Conservation (phyloP, 2,329 filamentous ascomycete species). For the Aspergillus vadensis region DNA sequence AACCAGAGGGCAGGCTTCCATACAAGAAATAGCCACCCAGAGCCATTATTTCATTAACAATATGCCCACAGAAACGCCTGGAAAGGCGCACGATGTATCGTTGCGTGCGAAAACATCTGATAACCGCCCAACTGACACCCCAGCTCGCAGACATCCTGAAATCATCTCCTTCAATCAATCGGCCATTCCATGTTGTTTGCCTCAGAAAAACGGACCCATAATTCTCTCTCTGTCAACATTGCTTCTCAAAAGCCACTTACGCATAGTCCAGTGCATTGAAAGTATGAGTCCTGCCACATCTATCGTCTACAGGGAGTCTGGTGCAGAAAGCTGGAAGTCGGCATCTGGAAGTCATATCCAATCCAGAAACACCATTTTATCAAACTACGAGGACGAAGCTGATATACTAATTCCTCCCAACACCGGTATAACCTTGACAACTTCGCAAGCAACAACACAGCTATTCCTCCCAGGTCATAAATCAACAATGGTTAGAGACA, state of each 20-base stretch:
- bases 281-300: slow-evolving; percentile 8
- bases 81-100: no score
- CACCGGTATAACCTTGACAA: slow-evolving; percentile 70
- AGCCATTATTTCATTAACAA: not conserved
- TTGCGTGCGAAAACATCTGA: not conserved
- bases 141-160: not conserved
- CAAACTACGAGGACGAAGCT: slow-evolving; percentile 37
- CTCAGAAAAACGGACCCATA: slow-evolving; percentile 24
- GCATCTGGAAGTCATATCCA: not conserved
- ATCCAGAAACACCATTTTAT: not conserved
- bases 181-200: slow-evolving; percentile 25
- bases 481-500: slow-evolving; percentile 2
- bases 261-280: slow-evolving; percentile 25
- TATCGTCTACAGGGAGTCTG: slow-evolving; percentile 33
- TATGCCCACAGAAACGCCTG: not conserved
- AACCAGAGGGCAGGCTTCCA: not conserved
- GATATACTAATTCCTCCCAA: slow-evolving; percentile 72
- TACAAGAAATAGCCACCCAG: not conserved
- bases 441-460: slow-evolving; percentile 72
- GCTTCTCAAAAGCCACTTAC: slow-evolving; percentile 31
- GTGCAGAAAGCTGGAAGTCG: not conserved
- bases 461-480: slow-evolving; percentile 65
- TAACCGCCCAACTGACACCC: not conserved
- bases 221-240: slow-evolving; percentile 28
- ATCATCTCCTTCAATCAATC: slow-evolving; percentile 10